These are phyloP conservation scores for Raddia distichophylla DNA, from an alignment of 176 grass and related monocot species.

Conservation along the genomic window DNA sequence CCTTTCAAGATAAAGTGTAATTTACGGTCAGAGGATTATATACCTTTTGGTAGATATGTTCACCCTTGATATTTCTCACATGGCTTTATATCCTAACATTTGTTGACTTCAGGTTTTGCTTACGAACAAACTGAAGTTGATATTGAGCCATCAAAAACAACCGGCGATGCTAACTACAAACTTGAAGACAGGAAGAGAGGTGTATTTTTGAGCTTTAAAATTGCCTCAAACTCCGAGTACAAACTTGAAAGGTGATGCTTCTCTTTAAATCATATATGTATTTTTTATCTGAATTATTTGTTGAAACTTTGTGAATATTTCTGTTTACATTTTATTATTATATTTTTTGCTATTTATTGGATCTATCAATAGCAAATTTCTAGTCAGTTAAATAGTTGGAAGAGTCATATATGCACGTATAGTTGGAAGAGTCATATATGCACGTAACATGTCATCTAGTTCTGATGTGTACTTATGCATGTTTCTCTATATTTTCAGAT, in stretches of 20 bases:
- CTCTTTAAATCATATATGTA: slow-evolving; percentile 11
- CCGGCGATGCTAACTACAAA: slow-evolving; percentile 56
- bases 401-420: slow-evolving; percentile 15
- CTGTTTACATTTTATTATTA: slow-evolving; percentile 12
- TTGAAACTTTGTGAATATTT: background rate
- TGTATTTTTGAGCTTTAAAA: slow-evolving; percentile 79
- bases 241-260: slow-evolving; percentile 74
- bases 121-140: slow-evolving; percentile 96
- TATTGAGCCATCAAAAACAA: slow-evolving; percentile 65
- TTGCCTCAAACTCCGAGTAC: slow-evolving; percentile 78
- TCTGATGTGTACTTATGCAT: slow-evolving; percentile 15
- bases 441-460: background rate
- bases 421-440: slow-evolving; percentile 14
- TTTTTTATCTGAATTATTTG: background rate
- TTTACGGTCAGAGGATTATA: background rate
- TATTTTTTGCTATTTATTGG: slow-evolving; percentile 8
- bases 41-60: background rate
- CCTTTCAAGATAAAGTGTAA: too few relatives aligned
- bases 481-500: background rate
- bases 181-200: slow-evolving; percentile 71
- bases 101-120: slow-evolving; percentile 61
- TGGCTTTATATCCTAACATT: slow-evolving; percentile 19
- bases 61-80: slow-evolving; percentile 21
- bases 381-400: slow-evolving; percentile 1
- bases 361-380: slow-evolving; percentile 24